phyloP scores from a whole-genome alignment of 352 stramenopile genomes.

The Peronospora belbahrii region DNA sequence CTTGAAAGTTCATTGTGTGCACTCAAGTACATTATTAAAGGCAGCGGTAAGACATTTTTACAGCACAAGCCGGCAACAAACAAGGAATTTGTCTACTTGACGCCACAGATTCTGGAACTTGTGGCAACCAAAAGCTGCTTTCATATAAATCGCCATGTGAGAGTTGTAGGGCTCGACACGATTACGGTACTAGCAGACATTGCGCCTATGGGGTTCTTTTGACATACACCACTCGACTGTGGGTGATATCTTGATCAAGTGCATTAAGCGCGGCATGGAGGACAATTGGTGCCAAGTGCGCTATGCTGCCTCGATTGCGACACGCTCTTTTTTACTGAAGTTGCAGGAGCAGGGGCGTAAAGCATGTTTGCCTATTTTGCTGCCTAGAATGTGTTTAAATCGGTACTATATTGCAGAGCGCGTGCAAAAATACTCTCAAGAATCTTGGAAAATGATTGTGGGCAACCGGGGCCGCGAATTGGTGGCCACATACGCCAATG shows the following conservation, averaged over 20 bases:
- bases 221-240: constrained; percentile 31
- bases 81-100: constrained; percentile 50
- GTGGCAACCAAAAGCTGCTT: constrained; percentile 75
- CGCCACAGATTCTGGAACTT: constrained; percentile 50
- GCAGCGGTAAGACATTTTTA: constrained; percentile 67
- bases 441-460: constrained; percentile 92
- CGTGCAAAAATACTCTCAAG: constrained; percentile 94
- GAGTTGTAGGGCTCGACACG: constrained; percentile 80
- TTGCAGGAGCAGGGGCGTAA: constrained; percentile 47
- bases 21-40: constrained; percentile 80
- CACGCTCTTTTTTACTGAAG: constrained; percentile 80
- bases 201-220: constrained; percentile 38
- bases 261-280: constrained; percentile 75
- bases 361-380: constrained; percentile 69
- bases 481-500: constrained; percentile 80
- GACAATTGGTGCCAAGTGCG: constrained; percentile 98
- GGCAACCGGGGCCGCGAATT: constrained; percentile 64
- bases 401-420: constrained; percentile 94
- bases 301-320: constrained; percentile 90
- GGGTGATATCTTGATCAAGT: constrained; percentile 48
- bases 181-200: constrained; percentile 61
- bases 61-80: constrained; percentile 6
- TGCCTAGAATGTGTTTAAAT: constrained; percentile 96
- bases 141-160: constrained; percentile 94
- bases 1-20: constrained; percentile 90